These are phyloP conservation scores for Leucocoprinus leucothites DNA, from an alignment of 768 basidiomycete species.

Conservation along the genomic window DNA sequence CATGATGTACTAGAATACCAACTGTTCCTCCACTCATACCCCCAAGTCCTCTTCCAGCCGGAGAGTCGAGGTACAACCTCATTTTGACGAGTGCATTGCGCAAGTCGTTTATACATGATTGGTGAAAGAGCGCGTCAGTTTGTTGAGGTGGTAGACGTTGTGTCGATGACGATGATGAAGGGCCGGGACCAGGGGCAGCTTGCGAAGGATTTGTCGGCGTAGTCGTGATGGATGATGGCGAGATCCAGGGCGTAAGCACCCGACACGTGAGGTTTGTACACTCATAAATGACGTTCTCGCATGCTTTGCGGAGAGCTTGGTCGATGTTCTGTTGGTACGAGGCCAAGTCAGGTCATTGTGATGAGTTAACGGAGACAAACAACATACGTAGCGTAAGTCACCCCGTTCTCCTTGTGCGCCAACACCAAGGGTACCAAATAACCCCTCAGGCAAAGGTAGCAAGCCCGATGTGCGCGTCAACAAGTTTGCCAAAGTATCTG, in stretches of 20 bases:
- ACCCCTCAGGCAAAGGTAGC: constrained; percentile 50
- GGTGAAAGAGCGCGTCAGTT: constrained; percentile 37
- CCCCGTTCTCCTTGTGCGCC: constrained; percentile 50
- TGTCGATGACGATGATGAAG: constrained; percentile 2
- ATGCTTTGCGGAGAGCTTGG: constrained; percentile 76
- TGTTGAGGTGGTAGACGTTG: constrained; percentile 12
- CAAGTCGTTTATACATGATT: constrained; percentile 52
- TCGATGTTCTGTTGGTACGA: constrained; percentile 67
- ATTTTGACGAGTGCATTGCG: constrained; percentile 55
- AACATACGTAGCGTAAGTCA: constrained; percentile 63
- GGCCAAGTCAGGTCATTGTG: not conserved
- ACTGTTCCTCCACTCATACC: constrained; percentile 65
- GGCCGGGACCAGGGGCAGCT: not conserved
- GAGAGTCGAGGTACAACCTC: constrained; percentile 67
- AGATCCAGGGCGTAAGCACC: constrained; percentile 63
- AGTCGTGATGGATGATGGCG: constrained; percentile 21
- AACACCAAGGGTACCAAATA: constrained; percentile 71
- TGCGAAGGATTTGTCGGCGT: not conserved
- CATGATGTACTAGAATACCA: constrained; percentile 71
- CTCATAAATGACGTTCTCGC: constrained; percentile 76
- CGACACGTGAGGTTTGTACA: constrained; percentile 56
- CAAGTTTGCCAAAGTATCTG: constrained; percentile 58
- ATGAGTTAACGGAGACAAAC: not conserved
- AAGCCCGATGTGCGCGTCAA: constrained; percentile 58
- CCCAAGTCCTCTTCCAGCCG: not conserved